Base-by-base conservation (phyloP, 2,329 filamentous ascomycete genomes). In the Fusarium compactum region DNA sequence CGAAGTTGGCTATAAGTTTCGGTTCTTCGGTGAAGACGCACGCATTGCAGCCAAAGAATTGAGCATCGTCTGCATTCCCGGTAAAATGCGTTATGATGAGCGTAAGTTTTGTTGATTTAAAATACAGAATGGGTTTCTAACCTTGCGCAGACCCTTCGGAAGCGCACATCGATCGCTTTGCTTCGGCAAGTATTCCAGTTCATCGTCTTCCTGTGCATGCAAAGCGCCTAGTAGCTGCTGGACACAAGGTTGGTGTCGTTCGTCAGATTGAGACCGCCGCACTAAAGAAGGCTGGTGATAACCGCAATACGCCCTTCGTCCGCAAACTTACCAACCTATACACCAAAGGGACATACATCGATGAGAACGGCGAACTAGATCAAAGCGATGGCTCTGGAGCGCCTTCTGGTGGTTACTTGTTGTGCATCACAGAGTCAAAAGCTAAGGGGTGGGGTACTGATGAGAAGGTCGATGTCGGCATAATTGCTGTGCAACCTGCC, bases 1-100 rank as follows among this genome's bases (percentile, higher is more conserved):
- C 55, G 95, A 99, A 79, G 96, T 98, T 11, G 96, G 96, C 53
- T 99, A 99, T 83, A 99, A 99, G 79, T 99, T 97, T 81, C 91
- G 92, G 34, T 97, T 99, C 83, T 97, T 97, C 77, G 96, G 96
- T 14, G 95, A 98, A 76, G 96, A 99, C 82, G 96, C 96, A 11
- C 89, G 94, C 56, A 88, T 90, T 57, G 96, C 95, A 7, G 93
- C 95, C 15, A 97, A 95, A 79, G 94, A 95, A 78, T 85, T 99
- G 51, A 92, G 94, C 64, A 98, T 99, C 72, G 92, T 99, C 41
- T 99, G 96, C 79, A 98, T 99, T 74, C 95, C 96, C 0, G 96
- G 96, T 38, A 98, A 98, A 77, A 90, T 95, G 79, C 88, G 95
- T 76, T 99, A 95, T 76, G 95, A 99, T 77, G 95, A 98, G 78